Conservation (phyloP, 2,329 filamentous ascomycete genomes). For the Xylaria sp. region DNA sequence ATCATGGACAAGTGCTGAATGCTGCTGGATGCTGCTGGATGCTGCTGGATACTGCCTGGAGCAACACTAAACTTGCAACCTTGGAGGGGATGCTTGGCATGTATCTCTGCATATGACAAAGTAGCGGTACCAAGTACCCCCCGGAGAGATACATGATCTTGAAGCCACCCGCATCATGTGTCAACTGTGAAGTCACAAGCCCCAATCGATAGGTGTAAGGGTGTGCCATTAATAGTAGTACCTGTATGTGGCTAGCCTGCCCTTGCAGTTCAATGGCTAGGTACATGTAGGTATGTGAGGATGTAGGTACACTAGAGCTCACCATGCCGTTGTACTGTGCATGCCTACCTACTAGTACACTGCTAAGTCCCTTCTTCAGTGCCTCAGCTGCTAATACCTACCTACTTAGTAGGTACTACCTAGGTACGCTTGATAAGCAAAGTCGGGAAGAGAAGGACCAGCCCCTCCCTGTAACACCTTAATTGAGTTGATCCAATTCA, state of each 20-base stretch:
- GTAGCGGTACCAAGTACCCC: slow-evolving; percentile 43
- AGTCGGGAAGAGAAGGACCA: not conserved
- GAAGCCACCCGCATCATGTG: slow-evolving; percentile 44
- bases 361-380: not conserved
- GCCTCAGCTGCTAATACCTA: not conserved
- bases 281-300: not conserved
- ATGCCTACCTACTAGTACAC: not conserved
- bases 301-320: not conserved
- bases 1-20: not conserved
- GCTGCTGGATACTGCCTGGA: not conserved
- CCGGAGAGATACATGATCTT: slow-evolving; percentile 38
- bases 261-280: slow-evolving; percentile 3
- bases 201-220: slow-evolving; percentile 22
- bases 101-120: slow-evolving; percentile 34
- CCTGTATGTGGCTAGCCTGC: not conserved
- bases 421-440: slow-evolving; percentile 7
- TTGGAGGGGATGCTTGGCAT: slow-evolving; percentile 20
- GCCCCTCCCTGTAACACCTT: not conserved
- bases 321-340: not conserved
- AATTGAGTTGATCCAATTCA: not conserved
- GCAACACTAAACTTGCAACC: not conserved
- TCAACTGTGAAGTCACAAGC: slow-evolving; percentile 48
- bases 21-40: not conserved
- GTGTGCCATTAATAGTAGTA: slow-evolving; percentile 37
- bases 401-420: not conserved